Evolutionary conservation across 2,329 filamentous ascomycete genomes (phyloP).

Genomic region (Anisogramma anomala): DNA sequence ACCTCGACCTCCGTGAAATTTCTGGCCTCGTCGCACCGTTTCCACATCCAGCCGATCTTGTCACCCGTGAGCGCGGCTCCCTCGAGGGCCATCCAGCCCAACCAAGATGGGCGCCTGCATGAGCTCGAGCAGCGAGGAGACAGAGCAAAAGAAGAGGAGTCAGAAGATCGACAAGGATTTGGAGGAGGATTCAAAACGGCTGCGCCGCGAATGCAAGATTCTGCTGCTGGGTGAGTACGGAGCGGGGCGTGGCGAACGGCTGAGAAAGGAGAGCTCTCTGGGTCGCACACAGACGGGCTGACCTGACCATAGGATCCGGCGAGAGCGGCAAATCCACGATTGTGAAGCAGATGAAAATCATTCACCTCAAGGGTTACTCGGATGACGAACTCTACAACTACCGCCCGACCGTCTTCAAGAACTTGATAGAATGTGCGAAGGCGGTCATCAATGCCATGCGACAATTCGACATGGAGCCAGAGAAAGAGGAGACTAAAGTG

Average conservation of each 20-base stretch:
- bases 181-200: constrained; percentile 84
- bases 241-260: too few species aligned
- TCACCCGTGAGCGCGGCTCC: constrained; percentile 13
- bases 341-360: constrained; percentile 99
- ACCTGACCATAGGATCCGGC: constrained; percentile 61
- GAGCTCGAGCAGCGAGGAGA: constrained; percentile 77
- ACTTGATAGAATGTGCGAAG: constrained; percentile 92
- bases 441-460: constrained; percentile 83
- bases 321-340: constrained; percentile 99
- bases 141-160: constrained; percentile 89
- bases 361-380: constrained; percentile 95
- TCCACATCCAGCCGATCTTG: constrained; percentile 2
- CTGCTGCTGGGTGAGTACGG: constrained; percentile 69
- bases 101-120: constrained; percentile 81
- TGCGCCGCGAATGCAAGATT: constrained; percentile 98
- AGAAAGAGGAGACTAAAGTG: constrained; percentile 57
- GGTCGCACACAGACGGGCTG: too few species aligned
- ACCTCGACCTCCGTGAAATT: constrained; percentile 2
- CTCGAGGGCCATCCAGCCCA: constrained; percentile 8
- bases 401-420: constrained; percentile 95
- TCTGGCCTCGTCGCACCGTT: constrained; percentile 5
- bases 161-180: constrained; percentile 89
- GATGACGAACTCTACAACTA: constrained; percentile 90
- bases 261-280: too few species aligned
- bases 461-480: constrained; percentile 77